A percentile compares a stretch with the other conserved stretches of the same genome.
Conservation (phyloP, 805 yeast genomes). For the Barnettozyma populi region DNA sequence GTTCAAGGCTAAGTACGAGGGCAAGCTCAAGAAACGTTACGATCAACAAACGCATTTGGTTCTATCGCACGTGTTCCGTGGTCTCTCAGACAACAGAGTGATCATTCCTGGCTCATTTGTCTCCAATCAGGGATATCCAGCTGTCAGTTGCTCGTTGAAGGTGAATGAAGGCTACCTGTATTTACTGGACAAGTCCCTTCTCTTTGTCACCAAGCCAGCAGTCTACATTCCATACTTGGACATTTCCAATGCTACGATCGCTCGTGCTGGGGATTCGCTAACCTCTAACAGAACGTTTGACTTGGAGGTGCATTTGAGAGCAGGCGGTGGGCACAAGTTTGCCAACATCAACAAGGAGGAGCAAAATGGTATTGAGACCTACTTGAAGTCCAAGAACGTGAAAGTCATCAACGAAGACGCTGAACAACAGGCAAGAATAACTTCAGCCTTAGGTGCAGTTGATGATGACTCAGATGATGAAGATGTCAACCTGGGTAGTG, state of each 20-base stretch:
- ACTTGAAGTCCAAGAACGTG: slow-evolving; percentile 70
- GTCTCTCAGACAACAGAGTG: slow-evolving; percentile 81
- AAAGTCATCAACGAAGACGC: slow-evolving; percentile 84
- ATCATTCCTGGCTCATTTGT: slow-evolving; percentile 79
- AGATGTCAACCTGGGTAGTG: slow-evolving; percentile 62
- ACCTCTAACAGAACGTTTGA: slow-evolving; percentile 87
- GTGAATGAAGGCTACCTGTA: slow-evolving; percentile 93
- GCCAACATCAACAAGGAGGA: slow-evolving; percentile 89
- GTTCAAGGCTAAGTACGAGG: slow-evolving; percentile 68
- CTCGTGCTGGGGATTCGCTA: slow-evolving; percentile 80
- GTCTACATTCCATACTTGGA: slow-evolving; percentile 85
- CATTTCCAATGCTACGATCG: slow-evolving; percentile 68
- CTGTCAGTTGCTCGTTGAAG: slow-evolving; percentile 85
- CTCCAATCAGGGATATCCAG: slow-evolving; percentile 74
- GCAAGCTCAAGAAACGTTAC: slow-evolving; percentile 64
- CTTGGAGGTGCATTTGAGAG: slow-evolving; percentile 67
- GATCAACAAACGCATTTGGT: slow-evolving; percentile 85
- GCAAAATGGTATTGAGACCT: slow-evolving; percentile 72
- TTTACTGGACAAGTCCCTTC: slow-evolving; percentile 85
- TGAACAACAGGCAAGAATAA: slow-evolving; percentile 76
- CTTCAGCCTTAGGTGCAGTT: slow-evolving; percentile 66
- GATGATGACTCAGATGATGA: slow-evolving; percentile 40
- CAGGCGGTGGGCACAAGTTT: slow-evolving; percentile 69
- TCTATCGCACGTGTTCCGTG: slow-evolving; percentile 81
- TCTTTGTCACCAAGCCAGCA: slow-evolving; percentile 92